Base-by-base conservation (phyloP, 2,329 filamentous ascomycete genomes). In the Helminthosporium solani region DNA sequence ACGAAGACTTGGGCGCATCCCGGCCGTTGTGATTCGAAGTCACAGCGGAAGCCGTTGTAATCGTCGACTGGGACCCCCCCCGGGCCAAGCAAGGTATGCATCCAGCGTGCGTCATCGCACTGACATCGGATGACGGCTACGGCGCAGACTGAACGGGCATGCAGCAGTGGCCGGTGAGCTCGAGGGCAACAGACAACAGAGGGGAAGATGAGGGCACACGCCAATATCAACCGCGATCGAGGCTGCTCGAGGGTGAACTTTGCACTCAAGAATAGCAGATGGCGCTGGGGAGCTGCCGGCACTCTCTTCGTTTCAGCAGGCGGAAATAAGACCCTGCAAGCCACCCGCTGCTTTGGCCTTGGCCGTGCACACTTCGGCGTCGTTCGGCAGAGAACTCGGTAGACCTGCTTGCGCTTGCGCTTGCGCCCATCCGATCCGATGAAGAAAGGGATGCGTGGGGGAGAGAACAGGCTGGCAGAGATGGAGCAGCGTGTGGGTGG, bases 321-420 rank as follows among this genome's bases (percentile, higher is more conserved):
- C 58, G 54, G 54, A 56, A 53, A 61, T 55, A 55, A 53, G 15
- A 37, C 45, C 42, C 40, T 42, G 42, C 35, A 48, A 28, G 49
- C 49, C 49, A 48, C 49, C 45, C 45, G 47, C 45, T 9, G 25
- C 12, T 35, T 38, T 31, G 40, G 15, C 30, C 38, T 21, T 35
- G 39, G 46, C 25, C 35, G 36, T 28, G 38, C 38, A 21, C 14
- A 15, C 31, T 25, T 35, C 44, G 39, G 36, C 31, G 37, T 30
- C 36, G 19, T 19, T 41, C 43, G 40, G 46, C 35, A 38, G 41
- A 35, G 9, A 7, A 12, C 37, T 37, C 33, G 42, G 27, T 16
- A 33, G 20, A 33, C 35, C 42, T 38, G 25, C 23, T 30, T 4
- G 5, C 14, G 4, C 7, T 12, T 31, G 28, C 28, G 14, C 8